A percentile compares a stretch with the other conserved stretches of the same genome.
Evolutionary conservation across 1,284 basidiomycete genomes (phyloP).

Genomic region (Cryptococcus deneoformans): DNA sequence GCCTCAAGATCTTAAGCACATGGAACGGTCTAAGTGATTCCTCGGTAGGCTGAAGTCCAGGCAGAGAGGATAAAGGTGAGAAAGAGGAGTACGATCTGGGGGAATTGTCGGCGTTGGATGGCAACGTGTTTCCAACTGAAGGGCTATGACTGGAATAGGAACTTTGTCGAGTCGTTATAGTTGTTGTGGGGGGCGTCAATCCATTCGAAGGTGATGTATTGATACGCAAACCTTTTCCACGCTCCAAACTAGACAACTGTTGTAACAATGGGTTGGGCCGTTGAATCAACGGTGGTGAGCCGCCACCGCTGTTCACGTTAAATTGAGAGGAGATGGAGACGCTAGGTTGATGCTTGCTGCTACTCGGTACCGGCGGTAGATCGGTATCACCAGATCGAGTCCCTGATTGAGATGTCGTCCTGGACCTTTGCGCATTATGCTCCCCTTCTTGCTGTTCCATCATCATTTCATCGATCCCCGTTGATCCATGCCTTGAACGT

Average conservation of each 20-base stretch:
- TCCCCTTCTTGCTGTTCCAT: not conserved
- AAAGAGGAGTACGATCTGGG: slow-evolving; percentile 6
- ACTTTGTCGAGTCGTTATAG: no score
- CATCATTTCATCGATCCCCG: not conserved
- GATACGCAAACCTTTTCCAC: slow-evolving; percentile 6
- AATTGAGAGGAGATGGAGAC: slow-evolving; percentile 17
- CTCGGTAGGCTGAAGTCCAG: slow-evolving; percentile 58
- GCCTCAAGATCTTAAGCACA: slow-evolving; percentile 74
- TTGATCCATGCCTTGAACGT: slow-evolving; percentile 15
- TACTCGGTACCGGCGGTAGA: slow-evolving; percentile 8
- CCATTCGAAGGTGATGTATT: slow-evolving; percentile 9
- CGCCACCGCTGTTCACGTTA: not conserved
- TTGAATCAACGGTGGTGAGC: not conserved
- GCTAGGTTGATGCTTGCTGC: slow-evolving; percentile 19
- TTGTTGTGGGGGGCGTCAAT: slow-evolving; percentile 15
- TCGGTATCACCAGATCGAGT: slow-evolving; percentile 23
- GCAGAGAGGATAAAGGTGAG: slow-evolving; percentile 31
- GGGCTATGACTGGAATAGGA: no score
- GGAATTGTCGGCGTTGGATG: not conserved
- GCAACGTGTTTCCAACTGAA: slow-evolving; percentile 7
- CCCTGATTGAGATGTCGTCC: slow-evolving; percentile 40
- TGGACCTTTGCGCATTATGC: slow-evolving; percentile 8
- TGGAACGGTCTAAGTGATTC: slow-evolving; percentile 83
- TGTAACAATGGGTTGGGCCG: not conserved
- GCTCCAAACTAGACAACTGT: not conserved